A percentile compares a stretch with the other conserved stretches of the same genome.
Conservation (phyloP, 305 asterid genomes). For the Rubia tinctorum region DNA sequence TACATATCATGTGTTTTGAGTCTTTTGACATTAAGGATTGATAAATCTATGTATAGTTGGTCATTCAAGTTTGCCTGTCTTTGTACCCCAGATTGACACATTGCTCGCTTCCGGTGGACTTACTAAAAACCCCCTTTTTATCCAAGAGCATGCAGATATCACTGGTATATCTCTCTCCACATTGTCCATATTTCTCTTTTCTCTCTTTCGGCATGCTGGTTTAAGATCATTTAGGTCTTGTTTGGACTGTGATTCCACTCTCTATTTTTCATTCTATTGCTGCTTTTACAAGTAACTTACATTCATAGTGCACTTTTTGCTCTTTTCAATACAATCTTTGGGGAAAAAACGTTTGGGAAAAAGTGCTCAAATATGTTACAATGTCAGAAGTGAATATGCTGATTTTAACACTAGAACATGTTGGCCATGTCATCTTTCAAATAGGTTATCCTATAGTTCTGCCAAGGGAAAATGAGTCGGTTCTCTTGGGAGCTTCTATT, state of each 20-base stretch:
- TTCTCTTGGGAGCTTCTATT: slow-evolving; percentile 94
- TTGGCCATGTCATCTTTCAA: slow-evolving; percentile 15
- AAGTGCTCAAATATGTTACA: neutral
- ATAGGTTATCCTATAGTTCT: slow-evolving; percentile 83
- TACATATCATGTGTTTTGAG: too few species aligned
- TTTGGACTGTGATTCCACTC: too few species aligned
- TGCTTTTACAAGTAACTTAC: too few species aligned
- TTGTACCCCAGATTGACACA: slow-evolving; percentile 67
- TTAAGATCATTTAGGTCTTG: too few species aligned
- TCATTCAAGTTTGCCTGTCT: neutral
- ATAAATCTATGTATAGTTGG: neutral
- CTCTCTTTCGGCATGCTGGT: too few species aligned
- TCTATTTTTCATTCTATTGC: too few species aligned
- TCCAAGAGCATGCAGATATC: slow-evolving; percentile 95
- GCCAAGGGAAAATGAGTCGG: slow-evolving; percentile 92
- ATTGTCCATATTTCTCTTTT: neutral
- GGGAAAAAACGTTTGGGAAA: neutral
- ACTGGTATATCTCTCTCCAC: slow-evolving; percentile 50
- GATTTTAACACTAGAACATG: neutral
- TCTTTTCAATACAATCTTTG: neutral
- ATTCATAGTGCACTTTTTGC: too few species aligned
- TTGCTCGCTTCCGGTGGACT: slow-evolving; percentile 97
- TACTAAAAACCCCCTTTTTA: slow-evolving; percentile 67
- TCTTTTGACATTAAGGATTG: neutral
- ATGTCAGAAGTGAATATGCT: neutral